Percentiles rank a stretch among this genome's conserved stretches.
These are phyloP conservation scores for Eremothecium cymbalariae DNA, from an alignment of 1,139 yeast species.

Conservation along the genomic window DNA sequence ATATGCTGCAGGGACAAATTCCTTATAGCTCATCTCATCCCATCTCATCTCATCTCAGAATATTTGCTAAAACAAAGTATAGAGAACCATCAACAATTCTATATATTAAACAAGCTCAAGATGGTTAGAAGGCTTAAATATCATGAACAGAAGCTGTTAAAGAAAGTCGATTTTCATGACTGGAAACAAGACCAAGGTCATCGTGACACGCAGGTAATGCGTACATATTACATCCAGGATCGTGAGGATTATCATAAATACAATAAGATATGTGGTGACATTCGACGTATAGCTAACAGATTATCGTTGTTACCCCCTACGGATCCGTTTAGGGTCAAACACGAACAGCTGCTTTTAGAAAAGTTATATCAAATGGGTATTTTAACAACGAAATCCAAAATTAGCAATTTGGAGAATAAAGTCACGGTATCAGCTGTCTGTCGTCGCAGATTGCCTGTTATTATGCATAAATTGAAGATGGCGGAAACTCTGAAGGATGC, in stretches of 20 bases:
- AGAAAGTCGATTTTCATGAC: slow-evolving; percentile 92
- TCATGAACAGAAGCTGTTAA: slow-evolving; percentile 90
- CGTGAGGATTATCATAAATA: slow-evolving; percentile 94
- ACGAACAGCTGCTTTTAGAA: slow-evolving; percentile 78
- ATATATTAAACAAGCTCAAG: too few relatives aligned
- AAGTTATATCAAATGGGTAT: slow-evolving; percentile 86
- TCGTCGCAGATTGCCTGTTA: slow-evolving; percentile 86
- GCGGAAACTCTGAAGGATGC: slow-evolving; percentile 86
- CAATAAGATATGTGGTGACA: slow-evolving; percentile 83
- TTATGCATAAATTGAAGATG: slow-evolving; percentile 93
- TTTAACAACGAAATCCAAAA: slow-evolving; percentile 73
- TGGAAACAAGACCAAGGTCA: slow-evolving; percentile 97
- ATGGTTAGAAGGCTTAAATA: slow-evolving; percentile 92
- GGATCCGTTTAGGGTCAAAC: slow-evolving; percentile 79
- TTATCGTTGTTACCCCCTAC: slow-evolving; percentile 75
- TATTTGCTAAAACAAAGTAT: neutral
- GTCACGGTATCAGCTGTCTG: slow-evolving; percentile 88
- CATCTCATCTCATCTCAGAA: slow-evolving; percentile 8
- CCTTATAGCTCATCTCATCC: neutral
- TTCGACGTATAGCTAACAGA: slow-evolving; percentile 78
- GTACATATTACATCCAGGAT: slow-evolving; percentile 85
- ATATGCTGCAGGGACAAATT: neutral
- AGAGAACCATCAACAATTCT: too few relatives aligned
- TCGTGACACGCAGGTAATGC: slow-evolving; percentile 91
- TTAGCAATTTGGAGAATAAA: slow-evolving; percentile 87